Base-by-base conservation (phyloP, 2,329 filamentous ascomycete genomes). In the Pseudogymnoascus sp. region DNA sequence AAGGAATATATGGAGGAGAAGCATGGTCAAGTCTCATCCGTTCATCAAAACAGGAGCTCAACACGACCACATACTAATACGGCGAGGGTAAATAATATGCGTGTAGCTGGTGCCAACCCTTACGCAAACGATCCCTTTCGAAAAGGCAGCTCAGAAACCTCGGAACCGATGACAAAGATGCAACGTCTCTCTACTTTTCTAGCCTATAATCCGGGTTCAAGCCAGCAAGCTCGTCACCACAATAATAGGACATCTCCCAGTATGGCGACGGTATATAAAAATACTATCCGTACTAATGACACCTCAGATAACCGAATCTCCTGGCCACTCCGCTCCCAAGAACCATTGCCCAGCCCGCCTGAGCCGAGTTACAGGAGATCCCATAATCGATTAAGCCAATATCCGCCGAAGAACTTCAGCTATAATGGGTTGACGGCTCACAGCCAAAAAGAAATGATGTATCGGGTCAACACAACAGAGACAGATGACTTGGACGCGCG, bases 131-230 rank as follows among this genome's bases (percentile, higher is more conserved):
- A 31, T 13, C n/a, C 25, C 1, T 31, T 13, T 13, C 14, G 25
- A 19, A 25, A 54, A 31, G 48, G n/a, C 23, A 31, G n/a, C 25
- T 31, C 48, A 31, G 48, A 54, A 54, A 16, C 5, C n/a, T 28
- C 23, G 16, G 25, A 31, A 16, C 25, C 48, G 5, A 31, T 13
- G n/a, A 31, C 48, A 6, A 54, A 19, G 48, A 4, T 60, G 5
- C 62, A 60, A n/a, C 45, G 45, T 16, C n/a, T 60, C 25, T 63
- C 62, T 4, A n/a, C 16, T 14, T 63, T 63, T 34, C 31, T 63
- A 2, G n/a, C 41, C 11, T 51, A 36, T 51, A 63, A 63, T 23
- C 34, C 19, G 5, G 62, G 36, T 6, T n/a, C 45, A 19, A 14
- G 14, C n/a, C 39, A 45, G n/a, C 43, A 60, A 21, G 19, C 28